Conservation (phyloP, 345 rosid species). For the Geranium rotundifolium region DNA sequence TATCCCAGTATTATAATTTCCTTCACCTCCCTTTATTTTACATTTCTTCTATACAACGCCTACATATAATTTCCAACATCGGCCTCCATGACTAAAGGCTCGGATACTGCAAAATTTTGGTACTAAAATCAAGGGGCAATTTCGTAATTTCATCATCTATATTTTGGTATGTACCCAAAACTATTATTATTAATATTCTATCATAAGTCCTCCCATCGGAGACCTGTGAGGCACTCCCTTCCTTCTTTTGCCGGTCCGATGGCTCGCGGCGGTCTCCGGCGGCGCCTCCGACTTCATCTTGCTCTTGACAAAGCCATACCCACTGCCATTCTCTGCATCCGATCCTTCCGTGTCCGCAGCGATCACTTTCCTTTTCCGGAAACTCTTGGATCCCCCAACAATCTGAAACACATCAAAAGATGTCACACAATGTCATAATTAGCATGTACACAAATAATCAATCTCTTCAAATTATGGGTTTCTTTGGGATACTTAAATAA, state of each 20-base stretch:
- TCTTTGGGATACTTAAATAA: not conserved
- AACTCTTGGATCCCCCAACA: too few species aligned
- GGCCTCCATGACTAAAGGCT: not conserved
- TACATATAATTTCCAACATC: not conserved
- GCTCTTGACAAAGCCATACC: not conserved
- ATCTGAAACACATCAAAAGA: too few species aligned
- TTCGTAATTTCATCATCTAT: not conserved
- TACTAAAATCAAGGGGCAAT: not conserved
- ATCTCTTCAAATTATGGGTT: not conserved
- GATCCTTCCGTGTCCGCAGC: constrained; percentile 4
- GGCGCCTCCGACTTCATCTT: too few species aligned
- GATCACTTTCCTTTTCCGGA: not conserved
- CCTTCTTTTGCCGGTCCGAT: constrained; percentile 18
- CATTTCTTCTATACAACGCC: not conserved
- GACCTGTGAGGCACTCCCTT: constrained; percentile 25
- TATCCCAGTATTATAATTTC: too few species aligned
- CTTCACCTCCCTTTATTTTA: not conserved
- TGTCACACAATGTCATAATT: too few species aligned
- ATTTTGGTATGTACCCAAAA: not conserved
- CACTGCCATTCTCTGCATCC: too few species aligned
- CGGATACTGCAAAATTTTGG: not conserved
- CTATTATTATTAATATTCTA: constrained; percentile 4
- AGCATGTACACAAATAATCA: too few species aligned
- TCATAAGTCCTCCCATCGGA: constrained; percentile 21
- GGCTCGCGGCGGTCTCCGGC: constrained; percentile 2